Base-by-base conservation (phyloP, 805 yeast genomes). In the Cyberlindnera japonica region DNA sequence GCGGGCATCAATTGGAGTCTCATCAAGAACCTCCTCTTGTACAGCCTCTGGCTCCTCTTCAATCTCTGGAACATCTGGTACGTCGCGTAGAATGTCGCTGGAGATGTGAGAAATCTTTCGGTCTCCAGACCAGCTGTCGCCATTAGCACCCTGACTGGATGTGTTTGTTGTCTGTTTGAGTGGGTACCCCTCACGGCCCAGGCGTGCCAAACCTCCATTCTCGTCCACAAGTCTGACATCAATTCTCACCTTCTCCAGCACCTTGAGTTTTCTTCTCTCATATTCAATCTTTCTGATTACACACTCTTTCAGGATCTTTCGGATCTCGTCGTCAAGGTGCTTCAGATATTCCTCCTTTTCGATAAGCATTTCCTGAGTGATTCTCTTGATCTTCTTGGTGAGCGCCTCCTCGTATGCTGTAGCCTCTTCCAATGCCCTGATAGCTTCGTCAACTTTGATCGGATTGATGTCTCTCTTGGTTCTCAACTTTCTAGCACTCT, bases 391-490 rank as follows among this genome's bases (percentile, higher is more conserved):
- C 51, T 85, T 93, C 43, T 75, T 65, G n/a, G 82, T 78, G 40
- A 90, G 70, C 25, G 79, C 81, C 47, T 83, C 83, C 59, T 91
- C 96, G 14, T 75, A 69, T 42, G 75, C 77, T 11, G 85, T 77
- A 1, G 96, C 93, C 23, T 75, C 77, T 58, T 90, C 95, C 41
- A 90, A 68, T 8, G 85, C 70, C 40, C 82, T 70, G 21, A 91
- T 76, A 0, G 96, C 95, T 50, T 90, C 97, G 52, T 93, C 96
- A 4, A 88, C 95, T 58, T 83, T 87, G 20, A 85, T 61, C 0
- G 98, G 96, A 53, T 84, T 91, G 37, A 88, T 80, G 37, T 84
- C 78, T 25, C 88, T 69, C 52, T 75, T 80, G 40, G 77, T 77
- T 51, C 86, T 84, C 41, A 88, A 71, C 53, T 81, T 80, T 31